Evolutionary conservation across 331 rosid genomes (phyloP).

Genomic region (Prunus yedoensis): DNA sequence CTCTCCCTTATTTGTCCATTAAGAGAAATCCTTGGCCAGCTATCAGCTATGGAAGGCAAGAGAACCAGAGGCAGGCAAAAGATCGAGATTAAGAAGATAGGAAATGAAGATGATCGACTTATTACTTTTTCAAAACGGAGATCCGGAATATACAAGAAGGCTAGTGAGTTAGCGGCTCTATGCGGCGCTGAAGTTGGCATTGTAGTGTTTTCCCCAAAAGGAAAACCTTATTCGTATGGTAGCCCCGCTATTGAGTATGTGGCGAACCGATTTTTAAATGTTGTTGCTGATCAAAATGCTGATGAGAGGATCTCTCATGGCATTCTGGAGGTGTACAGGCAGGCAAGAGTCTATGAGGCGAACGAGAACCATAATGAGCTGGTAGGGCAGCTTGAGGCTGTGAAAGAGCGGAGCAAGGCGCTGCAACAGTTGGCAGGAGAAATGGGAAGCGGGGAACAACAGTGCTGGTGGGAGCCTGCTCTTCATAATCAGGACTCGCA

Average conservation of each 20-base stretch:
- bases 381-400: background rate
- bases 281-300: background rate
- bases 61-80: conserved; percentile 2
- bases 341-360: background rate
- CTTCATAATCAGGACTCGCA: background rate
- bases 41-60: background rate
- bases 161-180: background rate
- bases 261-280: background rate
- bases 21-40: background rate
- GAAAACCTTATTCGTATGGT: background rate
- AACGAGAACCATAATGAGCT: background rate
- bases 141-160: background rate
- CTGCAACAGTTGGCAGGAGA: background rate
- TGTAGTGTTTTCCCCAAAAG: background rate
- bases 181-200: background rate
- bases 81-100: background rate
- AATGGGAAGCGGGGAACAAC: background rate
- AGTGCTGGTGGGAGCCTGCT: background rate
- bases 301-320: background rate
- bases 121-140: background rate
- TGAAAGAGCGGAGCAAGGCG: background rate
- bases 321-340: background rate
- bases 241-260: background rate
- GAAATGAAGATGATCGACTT: background rate
- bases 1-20: background rate